A percentile compares a stretch with the other conserved stretches of the same genome.
Evolutionary conservation across 176 grass and related monocot genomes (phyloP).

Genomic region (Tillandsia leiboldiana): DNA sequence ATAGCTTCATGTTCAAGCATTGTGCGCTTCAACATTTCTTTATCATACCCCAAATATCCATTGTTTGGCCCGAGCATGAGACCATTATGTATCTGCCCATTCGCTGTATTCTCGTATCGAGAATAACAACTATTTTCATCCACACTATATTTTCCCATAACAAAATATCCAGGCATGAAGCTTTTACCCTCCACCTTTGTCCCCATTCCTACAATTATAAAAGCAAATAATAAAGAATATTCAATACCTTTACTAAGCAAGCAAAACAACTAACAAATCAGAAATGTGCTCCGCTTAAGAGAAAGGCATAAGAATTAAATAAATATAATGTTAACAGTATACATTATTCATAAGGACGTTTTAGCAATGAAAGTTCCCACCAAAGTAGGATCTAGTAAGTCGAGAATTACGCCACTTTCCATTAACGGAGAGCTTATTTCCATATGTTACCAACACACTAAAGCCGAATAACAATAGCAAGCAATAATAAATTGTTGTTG

Average conservation of each 20-base stretch:
- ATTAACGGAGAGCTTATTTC: no score
- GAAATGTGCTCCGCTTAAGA: not conserved
- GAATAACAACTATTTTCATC: slow-evolving; percentile 29
- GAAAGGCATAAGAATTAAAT: no score
- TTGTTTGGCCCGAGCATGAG: slow-evolving; percentile 23
- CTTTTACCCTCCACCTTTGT: slow-evolving; percentile 43
- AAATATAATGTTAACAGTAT: no score
- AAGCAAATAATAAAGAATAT: slow-evolving; percentile 14
- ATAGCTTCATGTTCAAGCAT: slow-evolving; percentile 91
- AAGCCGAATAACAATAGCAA: no score
- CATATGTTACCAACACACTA: no score
- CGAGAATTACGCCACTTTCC: no score
- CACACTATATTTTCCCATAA: slow-evolving; percentile 40
- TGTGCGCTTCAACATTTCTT: slow-evolving; percentile 61
- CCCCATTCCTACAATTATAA: slow-evolving; percentile 42
- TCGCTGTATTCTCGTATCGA: slow-evolving; percentile 41
- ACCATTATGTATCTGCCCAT: slow-evolving; percentile 25
- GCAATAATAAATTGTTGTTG: no score
- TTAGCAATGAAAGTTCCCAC: no score
- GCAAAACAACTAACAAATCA: not conserved
- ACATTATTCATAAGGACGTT: no score
- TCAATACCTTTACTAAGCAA: slow-evolving; percentile 1
- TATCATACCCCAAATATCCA: slow-evolving; percentile 48
- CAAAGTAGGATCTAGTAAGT: no score
- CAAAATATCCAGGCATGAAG: slow-evolving; percentile 46